These are phyloP conservation scores for Pseudogymnoascus sp. DNA, from an alignment of 2,329 filamentous ascomycete species.

Conservation along the genomic window DNA sequence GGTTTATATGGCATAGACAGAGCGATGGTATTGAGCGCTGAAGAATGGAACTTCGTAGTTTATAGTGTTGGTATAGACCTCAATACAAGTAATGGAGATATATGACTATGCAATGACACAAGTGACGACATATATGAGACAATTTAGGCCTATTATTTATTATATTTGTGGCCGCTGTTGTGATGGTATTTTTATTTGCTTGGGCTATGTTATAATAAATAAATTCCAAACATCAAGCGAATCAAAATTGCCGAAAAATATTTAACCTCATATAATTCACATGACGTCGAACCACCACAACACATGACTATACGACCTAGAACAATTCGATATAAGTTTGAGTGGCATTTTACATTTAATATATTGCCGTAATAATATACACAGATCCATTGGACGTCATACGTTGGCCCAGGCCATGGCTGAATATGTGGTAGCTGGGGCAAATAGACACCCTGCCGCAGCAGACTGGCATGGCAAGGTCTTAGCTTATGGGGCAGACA, in stretches of 20 bases:
- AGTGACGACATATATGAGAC: not conserved
- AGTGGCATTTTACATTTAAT: not conserved
- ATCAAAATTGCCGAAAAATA: constrained; percentile 12
- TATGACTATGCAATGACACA: not conserved
- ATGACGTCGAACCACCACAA: constrained; percentile 12
- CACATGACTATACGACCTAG: constrained; percentile 1
- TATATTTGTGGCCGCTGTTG: not conserved
- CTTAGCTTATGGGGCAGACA: constrained; percentile 83
- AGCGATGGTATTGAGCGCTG: not conserved
- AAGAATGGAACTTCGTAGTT: not conserved
- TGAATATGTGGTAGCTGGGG: constrained; percentile 55
- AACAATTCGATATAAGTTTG: not conserved
- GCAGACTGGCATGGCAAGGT: constrained; percentile 77
- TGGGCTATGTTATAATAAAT: not conserved
- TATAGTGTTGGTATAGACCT: constrained; percentile 6
- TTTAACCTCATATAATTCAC: constrained; percentile 10
- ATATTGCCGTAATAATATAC: not conserved
- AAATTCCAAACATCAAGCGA: not conserved
- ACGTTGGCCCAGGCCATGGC: constrained; percentile 5
- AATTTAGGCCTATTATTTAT: not conserved
- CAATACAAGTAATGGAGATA: constrained; percentile 1
- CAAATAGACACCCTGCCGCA: constrained; percentile 81
- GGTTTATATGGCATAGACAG: not conserved
- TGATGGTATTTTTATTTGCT: not conserved
- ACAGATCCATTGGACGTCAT: not conserved